A percentile compares a stretch with the other conserved stretches of the same genome.
These are phyloP conservation scores for Pistacia atlantica DNA, from an alignment of 345 rosid species.

Conservation along the genomic window DNA sequence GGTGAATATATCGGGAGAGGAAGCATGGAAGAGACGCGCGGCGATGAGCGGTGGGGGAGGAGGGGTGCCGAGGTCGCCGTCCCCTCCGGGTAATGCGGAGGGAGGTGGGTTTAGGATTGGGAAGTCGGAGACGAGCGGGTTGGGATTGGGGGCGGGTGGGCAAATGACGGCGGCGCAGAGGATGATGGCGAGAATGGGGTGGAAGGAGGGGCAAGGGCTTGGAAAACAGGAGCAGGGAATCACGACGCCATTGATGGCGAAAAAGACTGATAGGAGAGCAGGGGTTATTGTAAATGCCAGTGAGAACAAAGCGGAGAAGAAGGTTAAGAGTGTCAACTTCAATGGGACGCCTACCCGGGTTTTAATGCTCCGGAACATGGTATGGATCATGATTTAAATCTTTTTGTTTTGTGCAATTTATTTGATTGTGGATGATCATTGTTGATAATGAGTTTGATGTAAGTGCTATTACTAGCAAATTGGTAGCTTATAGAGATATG, in stretches of 20 bases:
- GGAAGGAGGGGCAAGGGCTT: constrained; percentile 99
- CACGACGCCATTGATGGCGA: constrained; percentile 95
- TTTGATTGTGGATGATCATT: not conserved
- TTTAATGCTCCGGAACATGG: constrained; percentile 92
- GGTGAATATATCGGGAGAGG: constrained; percentile 86
- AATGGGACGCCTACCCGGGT: constrained; percentile 87
- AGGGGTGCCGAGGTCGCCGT: constrained; percentile 65
- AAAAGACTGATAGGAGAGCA: constrained; percentile 96
- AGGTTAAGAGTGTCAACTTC: constrained; percentile 85
- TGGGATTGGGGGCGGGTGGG: constrained; percentile 97
- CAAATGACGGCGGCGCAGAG: constrained; percentile 99
- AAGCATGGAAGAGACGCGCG: constrained; percentile 95
- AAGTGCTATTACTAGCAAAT: not conserved
- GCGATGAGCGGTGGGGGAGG: constrained; percentile 69
- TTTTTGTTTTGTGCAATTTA: not conserved
- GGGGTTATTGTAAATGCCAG: constrained; percentile 97
- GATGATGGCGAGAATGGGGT: constrained; percentile 99
- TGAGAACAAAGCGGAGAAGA: constrained; percentile 77
- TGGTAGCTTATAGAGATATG: not conserved
- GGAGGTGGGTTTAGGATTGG: constrained; percentile 68
- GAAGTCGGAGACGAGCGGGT: constrained; percentile 83
- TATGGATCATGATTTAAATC: constrained; percentile 25
- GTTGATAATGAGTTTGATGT: not conserved
- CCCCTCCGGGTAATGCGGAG: constrained; percentile 66
- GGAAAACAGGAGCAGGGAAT: constrained; percentile 97